phyloP scores from a whole-genome alignment of 805 yeast species.

The Lipomyces lipofer region DNA sequence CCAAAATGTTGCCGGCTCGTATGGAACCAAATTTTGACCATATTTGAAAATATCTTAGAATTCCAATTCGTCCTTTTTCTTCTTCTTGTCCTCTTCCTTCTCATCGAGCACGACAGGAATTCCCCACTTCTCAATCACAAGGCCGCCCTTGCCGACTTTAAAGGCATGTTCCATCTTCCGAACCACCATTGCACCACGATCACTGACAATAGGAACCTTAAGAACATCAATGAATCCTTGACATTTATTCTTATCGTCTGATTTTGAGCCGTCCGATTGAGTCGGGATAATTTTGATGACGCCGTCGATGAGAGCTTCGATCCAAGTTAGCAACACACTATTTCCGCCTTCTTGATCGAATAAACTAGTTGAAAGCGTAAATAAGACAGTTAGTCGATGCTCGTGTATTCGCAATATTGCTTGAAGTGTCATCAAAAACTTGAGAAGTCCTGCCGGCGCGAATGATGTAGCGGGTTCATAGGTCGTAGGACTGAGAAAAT shows the following conservation, averaged over 20 bases:
- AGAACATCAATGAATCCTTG: slow-evolving; percentile 82
- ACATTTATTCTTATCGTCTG: slow-evolving; percentile 3
- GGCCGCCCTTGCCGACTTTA: slow-evolving; percentile 75
- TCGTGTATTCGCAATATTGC: slow-evolving; percentile 12
- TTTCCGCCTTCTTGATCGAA: slow-evolving; percentile 30
- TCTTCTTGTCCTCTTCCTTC: not conserved
- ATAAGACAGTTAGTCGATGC: slow-evolving; percentile 4
- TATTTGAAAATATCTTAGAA: not conserved
- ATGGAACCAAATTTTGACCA: no score
- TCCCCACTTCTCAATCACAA: slow-evolving; percentile 94
- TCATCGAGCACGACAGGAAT: slow-evolving; percentile 91
- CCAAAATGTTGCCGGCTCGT: no score
- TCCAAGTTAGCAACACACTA: slow-evolving; percentile 47
- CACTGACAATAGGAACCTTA: slow-evolving; percentile 71
- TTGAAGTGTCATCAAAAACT: slow-evolving; percentile 10
- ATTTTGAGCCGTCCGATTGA: not conserved
- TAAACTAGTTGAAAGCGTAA: slow-evolving; percentile 19
- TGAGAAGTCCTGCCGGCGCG: slow-evolving; percentile 7
- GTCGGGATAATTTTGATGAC: slow-evolving; percentile 71
- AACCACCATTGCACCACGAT: slow-evolving; percentile 76
- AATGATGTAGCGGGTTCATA: slow-evolving; percentile 8
- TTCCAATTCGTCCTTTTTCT: slow-evolving; percentile 6
- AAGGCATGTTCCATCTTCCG: slow-evolving; percentile 79
- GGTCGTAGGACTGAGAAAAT: slow-evolving; percentile 17
- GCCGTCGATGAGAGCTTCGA: slow-evolving; percentile 65